phyloP scores from a whole-genome alignment of 1,284 basidiomycete genomes.

The Vanrija pseudolonga region DNA sequence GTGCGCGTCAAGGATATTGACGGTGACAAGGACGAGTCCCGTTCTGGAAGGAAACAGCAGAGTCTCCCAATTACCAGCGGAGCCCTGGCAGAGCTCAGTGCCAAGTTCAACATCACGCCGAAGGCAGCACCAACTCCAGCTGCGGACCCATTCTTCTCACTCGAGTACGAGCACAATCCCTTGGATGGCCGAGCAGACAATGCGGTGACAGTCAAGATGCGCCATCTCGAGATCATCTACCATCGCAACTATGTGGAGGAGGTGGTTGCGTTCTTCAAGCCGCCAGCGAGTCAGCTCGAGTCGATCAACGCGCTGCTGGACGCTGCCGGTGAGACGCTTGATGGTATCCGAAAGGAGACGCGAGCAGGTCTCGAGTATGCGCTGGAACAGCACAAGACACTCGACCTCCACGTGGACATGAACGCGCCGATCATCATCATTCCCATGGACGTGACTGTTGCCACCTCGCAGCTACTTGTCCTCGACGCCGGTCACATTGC shows the following conservation, averaged over 20 bases:
- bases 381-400: conserved; percentile 61
- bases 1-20: conserved; percentile 74
- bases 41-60: conserved; percentile 18
- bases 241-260: conserved; percentile 92
- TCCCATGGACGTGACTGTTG: conserved; percentile 81
- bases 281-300: conserved; percentile 90
- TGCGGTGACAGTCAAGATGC: conserved; percentile 83
- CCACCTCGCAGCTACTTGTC: conserved; percentile 79
- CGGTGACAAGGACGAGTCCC: conserved; percentile 9
- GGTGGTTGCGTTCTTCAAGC: conserved; percentile 88
- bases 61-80: conserved; percentile 27
- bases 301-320: conserved; percentile 86
- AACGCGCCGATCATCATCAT: conserved; percentile 97
- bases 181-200: conserved; percentile 90
- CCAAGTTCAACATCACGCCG: conserved; percentile 21
- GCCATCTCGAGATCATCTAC: conserved; percentile 97
- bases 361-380: conserved; percentile 92
- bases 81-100: conserved; percentile 38
- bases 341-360: conserved; percentile 92
- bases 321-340: conserved; percentile 89
- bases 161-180: conserved; percentile 91
- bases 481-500: conserved; percentile 97
- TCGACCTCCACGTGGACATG: conserved; percentile 93
- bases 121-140: conserved; percentile 8
- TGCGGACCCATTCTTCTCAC: conserved; percentile 81